Conservation (phyloP, 257 asterid genomes). For the Euphrasia confusa region DNA sequence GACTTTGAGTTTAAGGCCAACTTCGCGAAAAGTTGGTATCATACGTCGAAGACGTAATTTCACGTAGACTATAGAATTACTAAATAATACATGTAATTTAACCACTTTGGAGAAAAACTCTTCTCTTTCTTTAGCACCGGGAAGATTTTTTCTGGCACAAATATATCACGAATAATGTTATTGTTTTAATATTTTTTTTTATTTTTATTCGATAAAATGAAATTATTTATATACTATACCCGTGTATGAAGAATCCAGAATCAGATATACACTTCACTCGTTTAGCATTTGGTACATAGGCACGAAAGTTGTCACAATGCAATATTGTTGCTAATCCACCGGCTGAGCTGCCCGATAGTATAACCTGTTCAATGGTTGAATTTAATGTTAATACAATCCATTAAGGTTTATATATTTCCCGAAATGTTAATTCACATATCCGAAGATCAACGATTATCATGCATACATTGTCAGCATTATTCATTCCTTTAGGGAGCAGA, state of each 20-base stretch:
- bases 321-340: conserved; percentile 35
- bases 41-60: too few species aligned
- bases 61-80: too few species aligned
- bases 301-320: conserved; percentile 31
- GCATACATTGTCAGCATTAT: conserved; percentile 24
- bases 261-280: conserved; percentile 30
- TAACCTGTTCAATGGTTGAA: conserved; percentile 27
- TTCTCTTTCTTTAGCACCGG: conserved; percentile 7
- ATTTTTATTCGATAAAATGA: conserved; percentile 16
- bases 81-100: conserved; percentile 19
- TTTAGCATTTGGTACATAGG: conserved; percentile 18
- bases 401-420: too few species aligned
- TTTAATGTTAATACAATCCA: too few species aligned
- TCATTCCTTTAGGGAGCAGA: conserved; percentile 31
- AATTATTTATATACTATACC: background rate
- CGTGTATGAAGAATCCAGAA: conserved; percentile 11
- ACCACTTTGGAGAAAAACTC: background rate
- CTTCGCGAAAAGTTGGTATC: too few species aligned
- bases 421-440: too few species aligned
- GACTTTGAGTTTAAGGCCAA: too few species aligned
- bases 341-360: conserved; percentile 32
- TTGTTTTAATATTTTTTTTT: too few species aligned
- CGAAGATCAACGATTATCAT: background rate
- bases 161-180: too few species aligned
- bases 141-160: conserved; percentile 15